These are phyloP conservation scores for Sideroxylon spinosum DNA, from an alignment of 179 eudicot genomes.

Conservation along the genomic window DNA sequence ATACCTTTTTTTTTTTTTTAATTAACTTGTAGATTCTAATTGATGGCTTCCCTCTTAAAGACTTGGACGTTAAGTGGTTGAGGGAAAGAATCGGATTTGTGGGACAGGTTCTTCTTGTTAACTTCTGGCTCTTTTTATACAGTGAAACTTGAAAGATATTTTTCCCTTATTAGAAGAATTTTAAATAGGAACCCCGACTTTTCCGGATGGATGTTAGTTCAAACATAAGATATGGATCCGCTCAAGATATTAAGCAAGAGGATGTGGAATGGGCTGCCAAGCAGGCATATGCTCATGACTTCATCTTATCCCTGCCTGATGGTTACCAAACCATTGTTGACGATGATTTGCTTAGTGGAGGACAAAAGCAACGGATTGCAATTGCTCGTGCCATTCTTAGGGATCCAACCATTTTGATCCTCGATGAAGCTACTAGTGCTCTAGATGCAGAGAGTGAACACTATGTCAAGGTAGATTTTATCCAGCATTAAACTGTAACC, in stretches of 20 bases:
- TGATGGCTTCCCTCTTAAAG: constrained; percentile 73
- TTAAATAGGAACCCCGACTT: constrained; percentile 82
- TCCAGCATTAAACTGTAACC: constrained; percentile 1
- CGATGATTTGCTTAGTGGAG: constrained; percentile 97
- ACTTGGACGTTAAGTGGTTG: constrained; percentile 71
- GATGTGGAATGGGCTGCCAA: constrained; percentile 94
- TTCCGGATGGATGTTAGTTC: constrained; percentile 83
- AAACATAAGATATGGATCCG: constrained; percentile 87
- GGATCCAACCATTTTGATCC: constrained; percentile 85
- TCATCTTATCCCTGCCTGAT: constrained; percentile 73
- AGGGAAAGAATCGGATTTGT: constrained; percentile 93
- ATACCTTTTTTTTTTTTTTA: not conserved
- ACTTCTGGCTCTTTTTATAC: constrained; percentile 15
- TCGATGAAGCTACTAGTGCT: constrained; percentile 99
- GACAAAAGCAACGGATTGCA: constrained; percentile 94
- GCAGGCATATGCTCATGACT: constrained; percentile 90
- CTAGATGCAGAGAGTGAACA: constrained; percentile 97
- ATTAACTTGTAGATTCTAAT: constrained; percentile 50
- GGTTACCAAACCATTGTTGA: constrained; percentile 89
- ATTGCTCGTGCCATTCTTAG: constrained; percentile 92
- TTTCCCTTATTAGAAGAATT: constrained; percentile 18
- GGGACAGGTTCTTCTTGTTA: constrained; percentile 67
- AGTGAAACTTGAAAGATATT: not conserved
- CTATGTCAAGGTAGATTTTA: constrained; percentile 67
- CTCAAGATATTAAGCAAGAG: constrained; percentile 59